Evolutionary conservation across 1,284 basidiomycete species (phyloP).

Genomic region (Moesziomyces parantarcticus): DNA sequence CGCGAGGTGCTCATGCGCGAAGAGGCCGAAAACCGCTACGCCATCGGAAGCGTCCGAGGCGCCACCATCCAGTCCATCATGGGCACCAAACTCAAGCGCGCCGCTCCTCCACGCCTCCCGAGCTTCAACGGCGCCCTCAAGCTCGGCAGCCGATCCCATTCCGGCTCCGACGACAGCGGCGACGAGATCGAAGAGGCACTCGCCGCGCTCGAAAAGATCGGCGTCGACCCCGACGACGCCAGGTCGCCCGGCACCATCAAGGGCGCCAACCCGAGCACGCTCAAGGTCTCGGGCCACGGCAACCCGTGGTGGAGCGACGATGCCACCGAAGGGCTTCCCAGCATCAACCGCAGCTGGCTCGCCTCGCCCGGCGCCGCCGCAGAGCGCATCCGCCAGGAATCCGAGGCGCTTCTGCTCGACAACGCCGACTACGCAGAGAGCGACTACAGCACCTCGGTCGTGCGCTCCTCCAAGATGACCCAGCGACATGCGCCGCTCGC

Average conservation of each 20-base stretch:
- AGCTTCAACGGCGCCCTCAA: conserved; percentile 83
- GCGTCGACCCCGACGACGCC: conserved; percentile 40
- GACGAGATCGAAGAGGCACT: conserved; percentile 63
- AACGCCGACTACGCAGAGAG: conserved; percentile 44
- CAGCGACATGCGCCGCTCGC: conserved; percentile 41
- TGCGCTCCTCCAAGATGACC: conserved; percentile 54
- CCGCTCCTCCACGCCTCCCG: conserved; percentile 78
- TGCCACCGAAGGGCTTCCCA: conserved; percentile 40
- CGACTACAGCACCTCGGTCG: conserved; percentile 62
- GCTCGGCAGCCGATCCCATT: conserved; percentile 69
- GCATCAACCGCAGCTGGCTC: conserved; percentile 56
- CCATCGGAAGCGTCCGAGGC: conserved; percentile 78
- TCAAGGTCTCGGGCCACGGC: conserved; percentile 62
- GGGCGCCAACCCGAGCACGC: conserved; percentile 35
- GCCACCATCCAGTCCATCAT: conserved; percentile 53
- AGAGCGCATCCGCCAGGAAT: conserved; percentile 42
- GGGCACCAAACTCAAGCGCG: conserved; percentile 51
- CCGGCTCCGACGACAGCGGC: conserved; percentile 48
- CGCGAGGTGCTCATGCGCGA: conserved; percentile 71
- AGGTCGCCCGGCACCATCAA: conserved; percentile 37
- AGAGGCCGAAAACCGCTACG: conserved; percentile 54
- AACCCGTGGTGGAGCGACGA: conserved; percentile 65
- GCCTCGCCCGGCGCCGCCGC: conserved; percentile 41
- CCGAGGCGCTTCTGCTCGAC: conserved; percentile 37
- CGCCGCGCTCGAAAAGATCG: conserved; percentile 58